These are phyloP conservation scores for Ascosphaera aggregata DNA, from an alignment of 2,329 filamentous ascomycete species.

Conservation along the genomic window DNA sequence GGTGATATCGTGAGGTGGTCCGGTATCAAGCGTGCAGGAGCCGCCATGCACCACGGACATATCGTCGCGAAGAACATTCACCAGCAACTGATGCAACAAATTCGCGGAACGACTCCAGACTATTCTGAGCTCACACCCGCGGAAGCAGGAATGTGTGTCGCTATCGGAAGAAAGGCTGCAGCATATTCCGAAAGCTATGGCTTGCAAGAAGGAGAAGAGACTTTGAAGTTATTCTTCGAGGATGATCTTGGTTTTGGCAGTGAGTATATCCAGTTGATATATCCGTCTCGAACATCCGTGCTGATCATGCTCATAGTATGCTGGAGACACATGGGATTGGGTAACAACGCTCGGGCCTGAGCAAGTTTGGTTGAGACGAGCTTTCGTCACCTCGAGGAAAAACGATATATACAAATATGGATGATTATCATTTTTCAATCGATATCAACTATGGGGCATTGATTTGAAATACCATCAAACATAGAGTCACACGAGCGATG, in stretches of 20 bases:
- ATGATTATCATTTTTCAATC: no score
- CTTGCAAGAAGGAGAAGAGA: constrained; percentile 34
- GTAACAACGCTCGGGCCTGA: constrained; percentile 1
- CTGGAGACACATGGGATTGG: constrained; percentile 5
- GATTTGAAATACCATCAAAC: no score
- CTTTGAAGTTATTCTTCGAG: constrained; percentile 38
- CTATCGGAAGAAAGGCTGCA: constrained; percentile 42
- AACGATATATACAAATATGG: no score
- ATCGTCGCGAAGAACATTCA: constrained; percentile 41
- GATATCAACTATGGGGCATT: no score
- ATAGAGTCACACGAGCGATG: no score
- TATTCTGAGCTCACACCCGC: constrained; percentile 28
- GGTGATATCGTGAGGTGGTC: constrained; percentile 46
- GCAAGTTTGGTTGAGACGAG: no score
- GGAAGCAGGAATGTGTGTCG: constrained; percentile 41
- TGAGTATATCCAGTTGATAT: constrained; percentile 1
- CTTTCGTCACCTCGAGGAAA: no score
- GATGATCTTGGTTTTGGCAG: constrained; percentile 38
- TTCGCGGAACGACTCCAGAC: constrained; percentile 16
- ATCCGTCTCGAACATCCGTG: neutral
- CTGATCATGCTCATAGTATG: constrained; percentile 13
- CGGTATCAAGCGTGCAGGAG: constrained; percentile 52
- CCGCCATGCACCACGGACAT: constrained; percentile 46
- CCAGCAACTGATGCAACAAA: constrained; percentile 24
- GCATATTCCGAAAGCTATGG: constrained; percentile 33